Percentiles rank a stretch among this genome's conserved stretches.
phyloP scores from a whole-genome alignment of 805 yeast genomes.

The Cyberlindnera maclurae region DNA sequence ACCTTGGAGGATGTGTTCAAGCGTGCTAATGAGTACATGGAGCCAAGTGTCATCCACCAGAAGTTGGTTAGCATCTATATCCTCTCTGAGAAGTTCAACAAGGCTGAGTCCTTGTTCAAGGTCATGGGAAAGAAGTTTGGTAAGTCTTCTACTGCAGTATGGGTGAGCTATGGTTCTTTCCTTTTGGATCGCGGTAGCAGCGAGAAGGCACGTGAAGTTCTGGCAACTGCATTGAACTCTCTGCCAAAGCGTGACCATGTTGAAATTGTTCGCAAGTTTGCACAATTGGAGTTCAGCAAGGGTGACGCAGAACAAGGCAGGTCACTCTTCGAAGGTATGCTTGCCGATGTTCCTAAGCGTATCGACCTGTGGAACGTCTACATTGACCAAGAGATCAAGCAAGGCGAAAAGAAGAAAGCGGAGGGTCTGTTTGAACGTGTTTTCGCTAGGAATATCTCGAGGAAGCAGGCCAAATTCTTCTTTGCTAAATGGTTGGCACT shows the following conservation, averaged over 20 bases:
- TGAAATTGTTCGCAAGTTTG: slow-evolving; percentile 81
- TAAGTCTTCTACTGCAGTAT: slow-evolving; percentile 53
- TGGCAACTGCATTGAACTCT: slow-evolving; percentile 65
- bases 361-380: slow-evolving; percentile 94
- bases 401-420: slow-evolving; percentile 55
- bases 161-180: slow-evolving; percentile 80
- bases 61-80: slow-evolving; percentile 70
- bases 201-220: slow-evolving; percentile 62
- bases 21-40: slow-evolving; percentile 88
- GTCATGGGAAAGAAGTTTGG: slow-evolving; percentile 77
- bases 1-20: slow-evolving; percentile 74
- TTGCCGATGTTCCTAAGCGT: slow-evolving; percentile 86
- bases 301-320: slow-evolving; percentile 95
- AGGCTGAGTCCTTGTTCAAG: slow-evolving; percentile 65
- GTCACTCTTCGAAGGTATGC: slow-evolving; percentile 85
- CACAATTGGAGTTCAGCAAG: slow-evolving; percentile 75
- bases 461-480: slow-evolving; percentile 91
- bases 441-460: slow-evolving; percentile 52
- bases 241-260: slow-evolving; percentile 69
- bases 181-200: slow-evolving; percentile 48
- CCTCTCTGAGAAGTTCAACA: slow-evolving; percentile 61
- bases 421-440: slow-evolving; percentile 83
- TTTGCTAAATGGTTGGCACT: slow-evolving; percentile 85
- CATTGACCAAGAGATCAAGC: slow-evolving; percentile 85
- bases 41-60: slow-evolving; percentile 71